Conservation (phyloP, 1,139 yeast genomes). For the Diutina neorugosa region DNA sequence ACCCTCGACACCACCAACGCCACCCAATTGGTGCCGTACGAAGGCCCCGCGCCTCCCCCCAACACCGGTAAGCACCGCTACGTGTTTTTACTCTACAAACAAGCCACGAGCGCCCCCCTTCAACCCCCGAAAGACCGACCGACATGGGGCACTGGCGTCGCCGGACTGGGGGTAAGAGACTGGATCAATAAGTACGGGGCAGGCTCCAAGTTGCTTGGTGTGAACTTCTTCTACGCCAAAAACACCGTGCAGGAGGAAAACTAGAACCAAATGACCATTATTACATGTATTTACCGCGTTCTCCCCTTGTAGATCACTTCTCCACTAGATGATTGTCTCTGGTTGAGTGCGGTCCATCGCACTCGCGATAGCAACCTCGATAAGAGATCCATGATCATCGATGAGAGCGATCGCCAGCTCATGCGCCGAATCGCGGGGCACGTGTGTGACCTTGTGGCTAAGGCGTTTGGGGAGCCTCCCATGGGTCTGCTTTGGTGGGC, state of each 20-base stretch:
- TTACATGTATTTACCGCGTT: no score
- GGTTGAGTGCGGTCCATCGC: not conserved
- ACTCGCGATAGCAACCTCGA: not conserved
- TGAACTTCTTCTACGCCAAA: slow-evolving; percentile 73
- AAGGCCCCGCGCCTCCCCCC: slow-evolving; percentile 80
- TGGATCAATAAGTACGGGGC: slow-evolving; percentile 57
- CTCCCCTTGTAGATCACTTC: no score
- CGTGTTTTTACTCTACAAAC: slow-evolving; percentile 63
- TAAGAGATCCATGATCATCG: not conserved
- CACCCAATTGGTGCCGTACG: slow-evolving; percentile 23
- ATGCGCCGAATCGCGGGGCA: not conserved
- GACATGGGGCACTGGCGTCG: slow-evolving; percentile 75
- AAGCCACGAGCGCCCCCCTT: slow-evolving; percentile 26
- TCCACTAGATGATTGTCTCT: no score
- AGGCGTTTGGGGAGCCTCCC: not conserved
- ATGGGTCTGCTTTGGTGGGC: not conserved
- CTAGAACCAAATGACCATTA: not conserved
- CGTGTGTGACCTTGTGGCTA: not conserved
- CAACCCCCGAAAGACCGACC: slow-evolving; percentile 47
- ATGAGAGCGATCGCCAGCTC: not conserved
- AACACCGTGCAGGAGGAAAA: slow-evolving; percentile 16
- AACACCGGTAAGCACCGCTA: slow-evolving; percentile 78
- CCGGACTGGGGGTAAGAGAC: slow-evolving; percentile 64
- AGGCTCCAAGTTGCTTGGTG: slow-evolving; percentile 50
- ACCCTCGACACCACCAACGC: not conserved